Evolutionary conservation across 148 eudicot genomes (phyloP).

Genomic region (Polygonum aviculare): DNA sequence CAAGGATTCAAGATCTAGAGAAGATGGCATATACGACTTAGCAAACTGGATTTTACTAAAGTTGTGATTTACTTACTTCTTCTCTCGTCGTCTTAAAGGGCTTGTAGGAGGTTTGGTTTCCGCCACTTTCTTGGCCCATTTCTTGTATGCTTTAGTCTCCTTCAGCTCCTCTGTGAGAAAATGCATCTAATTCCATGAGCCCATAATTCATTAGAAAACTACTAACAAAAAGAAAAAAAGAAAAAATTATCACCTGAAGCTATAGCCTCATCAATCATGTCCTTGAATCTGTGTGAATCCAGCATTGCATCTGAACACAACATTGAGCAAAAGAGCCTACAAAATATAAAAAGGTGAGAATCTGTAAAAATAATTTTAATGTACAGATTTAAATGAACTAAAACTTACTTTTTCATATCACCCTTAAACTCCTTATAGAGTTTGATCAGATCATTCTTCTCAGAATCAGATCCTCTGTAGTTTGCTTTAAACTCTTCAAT

Average conservation of each 20-base stretch:
- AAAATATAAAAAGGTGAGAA: slow-evolving; percentile 6
- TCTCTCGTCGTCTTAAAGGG: slow-evolving; percentile 45
- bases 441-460: slow-evolving; percentile 72
- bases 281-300: slow-evolving; percentile 95
- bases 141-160: slow-evolving; percentile 70
- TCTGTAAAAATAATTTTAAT: neutral
- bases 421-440: slow-evolving; percentile 77
- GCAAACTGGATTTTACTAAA: neutral
- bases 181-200: neutral
- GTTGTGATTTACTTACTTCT: slow-evolving; percentile 35
- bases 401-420: slow-evolving; percentile 69
- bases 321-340: slow-evolving; percentile 90
- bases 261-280: slow-evolving; percentile 84
- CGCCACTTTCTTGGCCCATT: slow-evolving; percentile 75
- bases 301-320: slow-evolving; percentile 77
- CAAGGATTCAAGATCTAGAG: neutral
- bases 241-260: slow-evolving; percentile 44
- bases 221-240: neutral
- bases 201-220: neutral
- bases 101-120: slow-evolving; percentile 87
- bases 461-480: slow-evolving; percentile 92
- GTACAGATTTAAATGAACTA: neutral
- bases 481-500: slow-evolving; percentile 96
- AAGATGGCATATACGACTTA: neutral
- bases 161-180: slow-evolving; percentile 53